Evolutionary conservation across 148 eudicot species (phyloP).

Genomic region (Oxyria digyna): DNA sequence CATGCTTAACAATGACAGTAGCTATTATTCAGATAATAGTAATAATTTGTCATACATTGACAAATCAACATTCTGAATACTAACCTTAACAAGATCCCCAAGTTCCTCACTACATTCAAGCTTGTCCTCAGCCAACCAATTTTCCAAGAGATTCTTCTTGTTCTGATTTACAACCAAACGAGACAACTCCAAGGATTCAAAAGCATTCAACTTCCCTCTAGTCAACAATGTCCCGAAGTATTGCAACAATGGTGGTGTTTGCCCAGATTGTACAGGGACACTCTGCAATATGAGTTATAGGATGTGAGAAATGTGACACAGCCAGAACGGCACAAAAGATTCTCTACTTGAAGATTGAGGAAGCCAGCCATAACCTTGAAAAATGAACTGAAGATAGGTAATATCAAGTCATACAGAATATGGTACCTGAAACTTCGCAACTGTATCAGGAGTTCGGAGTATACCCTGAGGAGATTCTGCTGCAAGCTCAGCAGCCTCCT

Average conservation of each 20-base stretch:
- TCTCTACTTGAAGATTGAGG: neutral
- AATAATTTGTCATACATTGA: neutral
- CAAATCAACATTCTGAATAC: neutral
- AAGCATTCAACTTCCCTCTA: conserved; percentile 91
- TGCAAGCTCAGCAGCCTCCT: conserved; percentile 99
- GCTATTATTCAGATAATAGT: neutral
- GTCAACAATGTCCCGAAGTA: conserved; percentile 89
- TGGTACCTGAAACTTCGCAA: conserved; percentile 91
- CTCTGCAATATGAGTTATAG: conserved; percentile 43
- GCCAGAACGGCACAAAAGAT: neutral
- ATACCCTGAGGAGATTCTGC: conserved; percentile 99
- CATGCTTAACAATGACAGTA: neutral
- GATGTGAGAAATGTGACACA: neutral
- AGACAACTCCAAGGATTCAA: conserved; percentile 87
- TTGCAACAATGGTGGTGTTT: conserved; percentile 89
- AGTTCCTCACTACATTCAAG: conserved; percentile 97
- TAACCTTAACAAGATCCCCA: conserved; percentile 97
- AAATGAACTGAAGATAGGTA: neutral
- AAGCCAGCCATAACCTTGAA: neutral
- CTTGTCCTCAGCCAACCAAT: conserved; percentile 97
- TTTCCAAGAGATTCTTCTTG: conserved; percentile 90
- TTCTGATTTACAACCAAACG: conserved; percentile 95
- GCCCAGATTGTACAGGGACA: conserved; percentile 99
- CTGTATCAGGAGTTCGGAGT: conserved; percentile 95
- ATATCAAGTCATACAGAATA: neutral